Percentiles rank a stretch among this genome's conserved stretches.
Evolutionary conservation across 495 filamentous ascomycete species (phyloP).

Genomic region (Chaetomidium leptoderma): DNA sequence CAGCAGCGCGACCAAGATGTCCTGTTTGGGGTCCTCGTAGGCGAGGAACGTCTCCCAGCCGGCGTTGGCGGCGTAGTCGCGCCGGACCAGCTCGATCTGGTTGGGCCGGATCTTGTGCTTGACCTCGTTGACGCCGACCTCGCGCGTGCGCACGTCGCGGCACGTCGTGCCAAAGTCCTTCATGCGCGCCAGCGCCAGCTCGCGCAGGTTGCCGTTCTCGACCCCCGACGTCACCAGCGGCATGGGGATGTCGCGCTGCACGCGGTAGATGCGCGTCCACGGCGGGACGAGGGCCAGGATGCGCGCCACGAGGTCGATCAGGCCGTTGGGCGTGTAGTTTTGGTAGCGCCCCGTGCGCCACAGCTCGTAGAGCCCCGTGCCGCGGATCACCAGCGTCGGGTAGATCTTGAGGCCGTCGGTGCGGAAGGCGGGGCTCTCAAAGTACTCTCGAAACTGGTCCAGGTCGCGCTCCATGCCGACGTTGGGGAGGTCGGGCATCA

Average conservation of each 20-base stretch:
- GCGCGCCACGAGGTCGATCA: conserved; percentile 91
- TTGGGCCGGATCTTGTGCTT: conserved; percentile 96
- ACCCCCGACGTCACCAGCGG: conserved; percentile 94
- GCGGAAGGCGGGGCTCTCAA: conserved; percentile 91
- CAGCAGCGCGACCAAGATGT: conserved; percentile 90
- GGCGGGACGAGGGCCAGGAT: conserved; percentile 92
- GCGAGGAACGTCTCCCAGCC: conserved; percentile 98
- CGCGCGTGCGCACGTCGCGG: conserved; percentile 93
- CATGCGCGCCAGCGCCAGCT: conserved; percentile 89
- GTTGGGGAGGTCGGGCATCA: conserved; percentile 99
- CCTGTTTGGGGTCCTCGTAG: conserved; percentile 97
- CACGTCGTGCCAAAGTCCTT: conserved; percentile 98
- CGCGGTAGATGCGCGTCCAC: conserved; percentile 98
- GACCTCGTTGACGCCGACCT: conserved; percentile 97
- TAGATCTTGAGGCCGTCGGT: conserved; percentile 99
- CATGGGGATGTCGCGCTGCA: conserved; percentile 98
- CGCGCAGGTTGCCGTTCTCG: conserved; percentile 94
- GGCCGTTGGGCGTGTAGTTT: conserved; percentile 95
- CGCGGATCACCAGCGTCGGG: conserved; percentile 93
- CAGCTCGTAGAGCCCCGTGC: conserved; percentile 93
- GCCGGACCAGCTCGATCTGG: conserved; percentile 92
- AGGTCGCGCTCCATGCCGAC: conserved; percentile 97
- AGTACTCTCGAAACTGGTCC: conserved; percentile 95
- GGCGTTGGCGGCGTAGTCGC: conserved; percentile 90
- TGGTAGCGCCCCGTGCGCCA: conserved; percentile 97